Evolutionary conservation across 306 rosid genomes (phyloP).

Genomic region (Pyrus pyrifolia): DNA sequence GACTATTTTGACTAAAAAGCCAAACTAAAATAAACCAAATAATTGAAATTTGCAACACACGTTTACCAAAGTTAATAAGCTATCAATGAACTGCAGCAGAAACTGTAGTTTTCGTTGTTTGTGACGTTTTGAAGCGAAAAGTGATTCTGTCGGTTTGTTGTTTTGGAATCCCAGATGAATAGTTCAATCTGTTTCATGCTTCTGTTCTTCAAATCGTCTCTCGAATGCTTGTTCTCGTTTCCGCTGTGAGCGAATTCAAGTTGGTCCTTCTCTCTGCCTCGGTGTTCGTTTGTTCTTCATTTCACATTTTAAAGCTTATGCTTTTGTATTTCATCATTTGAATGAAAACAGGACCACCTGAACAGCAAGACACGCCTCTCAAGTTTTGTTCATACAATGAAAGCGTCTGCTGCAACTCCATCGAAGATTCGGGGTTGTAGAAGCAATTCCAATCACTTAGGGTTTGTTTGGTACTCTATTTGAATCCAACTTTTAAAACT

Average conservation of each 20-base stretch:
- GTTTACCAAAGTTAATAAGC: background rate
- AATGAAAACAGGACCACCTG: constrained; percentile 16
- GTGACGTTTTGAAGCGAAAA: background rate
- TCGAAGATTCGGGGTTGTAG: constrained; percentile 15
- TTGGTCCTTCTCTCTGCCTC: background rate
- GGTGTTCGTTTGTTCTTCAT: background rate
- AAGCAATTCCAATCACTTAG: background rate
- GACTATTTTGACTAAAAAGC: too few relatives aligned
- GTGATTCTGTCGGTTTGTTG: background rate
- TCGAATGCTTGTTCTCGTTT: background rate
- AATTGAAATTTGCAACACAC: background rate
- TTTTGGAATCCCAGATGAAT: background rate
- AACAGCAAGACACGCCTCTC: constrained; percentile 4
- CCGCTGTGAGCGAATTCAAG: constrained; percentile 9
- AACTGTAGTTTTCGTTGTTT: background rate
- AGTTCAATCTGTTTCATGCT: background rate
- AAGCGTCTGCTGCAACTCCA: constrained; percentile 14
- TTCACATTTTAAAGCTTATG: background rate
- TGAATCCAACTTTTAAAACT: too few relatives aligned
- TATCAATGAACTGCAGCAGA: background rate
- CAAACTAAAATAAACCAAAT: background rate
- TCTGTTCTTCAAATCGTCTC: constrained; percentile 11
- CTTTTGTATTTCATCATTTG: background rate
- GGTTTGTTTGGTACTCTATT: too few relatives aligned
- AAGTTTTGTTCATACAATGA: constrained; percentile 10